Evolutionary conservation across 768 basidiomycete species (phyloP), one percentile per base, ranked within the genome.

Genomic region (Harrya chromipes): DNA sequence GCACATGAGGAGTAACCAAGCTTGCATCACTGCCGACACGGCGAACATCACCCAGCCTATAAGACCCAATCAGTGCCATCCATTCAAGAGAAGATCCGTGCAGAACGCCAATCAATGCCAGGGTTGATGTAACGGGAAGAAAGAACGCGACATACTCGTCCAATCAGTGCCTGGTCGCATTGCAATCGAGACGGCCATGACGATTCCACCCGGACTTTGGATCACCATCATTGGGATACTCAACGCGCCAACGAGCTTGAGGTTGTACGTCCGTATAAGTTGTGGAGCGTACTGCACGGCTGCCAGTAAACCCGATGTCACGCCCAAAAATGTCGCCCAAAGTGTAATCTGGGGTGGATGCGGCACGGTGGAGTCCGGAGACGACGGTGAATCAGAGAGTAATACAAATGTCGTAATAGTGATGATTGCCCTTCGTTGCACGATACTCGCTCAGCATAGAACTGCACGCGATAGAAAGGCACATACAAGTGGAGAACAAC

Each of bases 141-240:
- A 11, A 24, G 21, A 45, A 49, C 3, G 12, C 20, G 34, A 61
- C 80, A 43, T 58, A 89, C 87, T 90, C 4, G 88, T 90, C 88
- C 88, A 92, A 61, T 91, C 84, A 0, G 88, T 90, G 0, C 85
- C 86, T 2, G 87, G 86, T 48, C 88, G 72, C 21, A 90, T 69
- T 7, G 85, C 88, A 49, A 93, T 89, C 54, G 84, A 89, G 4
- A 85, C 54, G 6, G 90, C 87, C 85, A 97, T 94, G n/a, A 90
- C 63, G 4, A 90, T 72, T 1, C 89, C 86, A 4, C 94, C 94
- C 4, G 94, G 94, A 12, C 83, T 91, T 69, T 98, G 95, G 14
- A 99, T 90, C 41, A 82, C 71, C 95, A 99, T 97, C 83, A 92
- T 97, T 1, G 88, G 87, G 49, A 99, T 89, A 61, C 91, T 94